These are phyloP conservation scores for Salvia miltiorrhiza DNA, from an alignment of 257 asterid genomes.

Conservation along the genomic window DNA sequence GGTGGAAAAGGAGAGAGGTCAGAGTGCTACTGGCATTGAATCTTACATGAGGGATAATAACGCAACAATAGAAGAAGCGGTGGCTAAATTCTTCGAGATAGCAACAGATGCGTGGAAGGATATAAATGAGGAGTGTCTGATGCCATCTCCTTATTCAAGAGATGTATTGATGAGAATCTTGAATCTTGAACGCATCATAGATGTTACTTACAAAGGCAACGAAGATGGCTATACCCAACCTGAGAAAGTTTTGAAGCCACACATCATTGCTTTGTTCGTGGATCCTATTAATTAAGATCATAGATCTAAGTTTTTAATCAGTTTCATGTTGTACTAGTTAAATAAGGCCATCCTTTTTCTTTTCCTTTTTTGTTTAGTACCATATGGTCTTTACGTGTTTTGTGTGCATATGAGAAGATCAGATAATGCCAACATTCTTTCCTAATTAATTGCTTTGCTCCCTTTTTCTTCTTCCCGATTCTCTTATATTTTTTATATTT, in stretches of 20 bases:
- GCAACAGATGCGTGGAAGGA: conserved; percentile 24
- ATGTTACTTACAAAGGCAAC: conserved; percentile 17
- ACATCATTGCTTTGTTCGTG: conserved; percentile 17
- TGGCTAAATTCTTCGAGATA: background rate
- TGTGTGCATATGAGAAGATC: no score
- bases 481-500: no score
- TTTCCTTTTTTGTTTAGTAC: no score
- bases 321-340: background rate
- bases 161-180: conserved; percentile 16
- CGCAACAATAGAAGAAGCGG: conserved; percentile 18
- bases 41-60: conserved; percentile 21
- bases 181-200: background rate
- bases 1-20: conserved; percentile 31
- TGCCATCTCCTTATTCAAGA: conserved; percentile 8
- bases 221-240: conserved; percentile 26
- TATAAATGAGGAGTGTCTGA: conserved; percentile 20
- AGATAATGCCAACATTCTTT: no score
- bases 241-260: conserved; percentile 18
- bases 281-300: conserved; percentile 2
- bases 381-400: no score
- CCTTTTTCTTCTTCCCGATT: no score
- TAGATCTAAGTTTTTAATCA: background rate
- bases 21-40: conserved; percentile 24
- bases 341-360: background rate
- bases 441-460: no score